Base-by-base conservation (phyloP, 2,329 filamentous ascomycete genomes). In the Pseudocercospora ulei region DNA sequence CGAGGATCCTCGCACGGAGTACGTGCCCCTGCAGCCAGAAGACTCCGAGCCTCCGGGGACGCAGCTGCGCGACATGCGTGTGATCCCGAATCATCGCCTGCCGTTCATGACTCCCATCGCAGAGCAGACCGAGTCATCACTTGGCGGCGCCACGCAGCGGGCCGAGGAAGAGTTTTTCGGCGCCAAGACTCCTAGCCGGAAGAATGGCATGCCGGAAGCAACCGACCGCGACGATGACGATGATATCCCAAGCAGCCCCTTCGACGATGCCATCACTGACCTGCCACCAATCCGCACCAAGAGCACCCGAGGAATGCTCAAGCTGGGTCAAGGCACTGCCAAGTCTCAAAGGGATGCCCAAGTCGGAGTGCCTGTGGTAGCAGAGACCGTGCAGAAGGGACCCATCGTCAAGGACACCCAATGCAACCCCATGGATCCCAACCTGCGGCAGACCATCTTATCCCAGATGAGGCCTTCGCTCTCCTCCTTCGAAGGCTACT, bases 71-170 rank as follows among this genome's bases (percentile, higher is more conserved):
- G 82, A 94, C 61, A 76, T 84, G 56, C 73, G 67, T 22, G 73
- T 86, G 59, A 71, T 80, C 61, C 85, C 86, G 43, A 92, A 95
- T 56, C 94, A 87, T 62, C 80, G 87, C 38, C 69, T 96, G 6
- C 90, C 88, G 2, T 98, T 96, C 60, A 96, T 98, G 90, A 98
- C 90, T 0, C 90, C 90, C 1, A 98, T 98, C 50, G 88, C 90
- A 1, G 90, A 98, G 62, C 79, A 85, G 53, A 98, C 90, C 0
- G 90, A 98, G 62, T 82, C 79, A 7, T 95, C 87, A 0, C 65
- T 96, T 3, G 80, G 80, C 22, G 64, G 80, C 26, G 72, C 74
- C 3, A 76, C 73, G 17, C 70, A 75, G 36, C 63, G 69, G 48
- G 57, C 68, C 38, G 68, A 53, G 23, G 72, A 73, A 59, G 71